Evolutionary conservation across 2,329 filamentous ascomycete genomes (phyloP).

Genomic region (Cercospora zeae-maydis): DNA sequence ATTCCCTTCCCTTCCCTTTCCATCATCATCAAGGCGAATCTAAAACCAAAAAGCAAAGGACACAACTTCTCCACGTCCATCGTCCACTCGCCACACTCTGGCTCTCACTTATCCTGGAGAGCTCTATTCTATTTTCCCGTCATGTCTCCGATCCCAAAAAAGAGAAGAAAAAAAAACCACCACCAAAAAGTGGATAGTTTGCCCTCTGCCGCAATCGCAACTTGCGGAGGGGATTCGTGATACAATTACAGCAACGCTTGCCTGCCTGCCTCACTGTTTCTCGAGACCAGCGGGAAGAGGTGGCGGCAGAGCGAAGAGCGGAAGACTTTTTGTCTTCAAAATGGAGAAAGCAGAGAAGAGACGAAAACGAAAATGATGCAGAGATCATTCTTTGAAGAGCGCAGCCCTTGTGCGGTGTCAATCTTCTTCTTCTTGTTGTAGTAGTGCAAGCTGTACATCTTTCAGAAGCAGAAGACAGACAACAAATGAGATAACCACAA

Average conservation of each 20-base stretch:
- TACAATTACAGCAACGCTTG: slow-evolving; percentile 3
- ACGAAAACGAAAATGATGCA: neutral
- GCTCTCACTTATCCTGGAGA: too few relatives aligned
- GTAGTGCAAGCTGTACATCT: neutral
- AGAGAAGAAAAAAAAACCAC: too few relatives aligned
- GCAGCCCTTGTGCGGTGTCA: neutral
- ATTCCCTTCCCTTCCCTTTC: too few relatives aligned
- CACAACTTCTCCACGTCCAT: too few relatives aligned
- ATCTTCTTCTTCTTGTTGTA: neutral
- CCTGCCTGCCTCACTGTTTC: neutral
- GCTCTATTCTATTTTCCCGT: neutral
- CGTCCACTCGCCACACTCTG: too few relatives aligned
- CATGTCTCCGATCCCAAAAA: neutral
- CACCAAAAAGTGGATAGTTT: too few relatives aligned
- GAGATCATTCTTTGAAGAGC: neutral
- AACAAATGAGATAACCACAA: neutral
- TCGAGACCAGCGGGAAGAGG: neutral
- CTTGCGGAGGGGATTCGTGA: neutral
- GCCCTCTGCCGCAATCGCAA: slow-evolving; percentile 5
- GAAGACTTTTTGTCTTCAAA: neutral
- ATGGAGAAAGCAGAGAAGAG: neutral
- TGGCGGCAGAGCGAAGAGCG: neutral
- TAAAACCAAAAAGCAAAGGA: too few relatives aligned
- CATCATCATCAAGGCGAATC: neutral
- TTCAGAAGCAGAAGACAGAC: neutral